phyloP scores from a whole-genome alignment of 805 yeast species.

The Nakazawaea populi region DNA sequence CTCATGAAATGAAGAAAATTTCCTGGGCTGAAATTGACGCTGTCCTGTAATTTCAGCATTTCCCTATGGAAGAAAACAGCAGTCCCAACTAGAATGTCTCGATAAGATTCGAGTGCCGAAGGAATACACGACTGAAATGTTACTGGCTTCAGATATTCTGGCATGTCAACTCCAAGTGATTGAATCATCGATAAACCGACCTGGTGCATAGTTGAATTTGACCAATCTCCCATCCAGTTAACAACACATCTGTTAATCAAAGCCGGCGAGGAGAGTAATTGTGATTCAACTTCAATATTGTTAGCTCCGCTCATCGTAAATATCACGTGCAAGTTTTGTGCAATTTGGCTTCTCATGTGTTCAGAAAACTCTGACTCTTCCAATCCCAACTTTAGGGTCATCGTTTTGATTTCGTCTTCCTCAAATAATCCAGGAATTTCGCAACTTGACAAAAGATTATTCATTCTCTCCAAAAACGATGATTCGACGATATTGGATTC shows the following conservation, averaged over 20 bases:
- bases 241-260: conserved; percentile 84
- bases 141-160: conserved; percentile 32
- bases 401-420: conserved; percentile 54
- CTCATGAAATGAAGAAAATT: conserved; percentile 45
- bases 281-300: conserved; percentile 23
- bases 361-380: conserved; percentile 67
- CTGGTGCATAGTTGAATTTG: conserved; percentile 37
- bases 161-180: conserved; percentile 47
- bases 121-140: conserved; percentile 11
- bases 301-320: conserved; percentile 62
- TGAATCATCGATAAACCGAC: conserved; percentile 38
- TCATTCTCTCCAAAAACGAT: conserved; percentile 85
- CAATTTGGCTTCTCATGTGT: conserved; percentile 59
- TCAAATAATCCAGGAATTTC: conserved; percentile 88
- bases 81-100: conserved; percentile 42
- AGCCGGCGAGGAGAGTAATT: conserved; percentile 76
- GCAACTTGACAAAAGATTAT: conserved; percentile 86
- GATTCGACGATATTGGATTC: conserved; percentile 75
- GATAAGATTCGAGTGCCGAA: conserved; percentile 19
- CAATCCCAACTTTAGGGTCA: conserved; percentile 55
- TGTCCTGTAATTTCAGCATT: conserved; percentile 5
- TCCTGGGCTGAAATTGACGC: conserved; percentile 39
- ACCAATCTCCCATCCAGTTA: conserved; percentile 89
- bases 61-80: conserved; percentile 41
- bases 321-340: conserved; percentile 73